Evolutionary conservation across 2,329 filamentous ascomycete species (phyloP).

Genomic region (Penicillium sp.): DNA sequence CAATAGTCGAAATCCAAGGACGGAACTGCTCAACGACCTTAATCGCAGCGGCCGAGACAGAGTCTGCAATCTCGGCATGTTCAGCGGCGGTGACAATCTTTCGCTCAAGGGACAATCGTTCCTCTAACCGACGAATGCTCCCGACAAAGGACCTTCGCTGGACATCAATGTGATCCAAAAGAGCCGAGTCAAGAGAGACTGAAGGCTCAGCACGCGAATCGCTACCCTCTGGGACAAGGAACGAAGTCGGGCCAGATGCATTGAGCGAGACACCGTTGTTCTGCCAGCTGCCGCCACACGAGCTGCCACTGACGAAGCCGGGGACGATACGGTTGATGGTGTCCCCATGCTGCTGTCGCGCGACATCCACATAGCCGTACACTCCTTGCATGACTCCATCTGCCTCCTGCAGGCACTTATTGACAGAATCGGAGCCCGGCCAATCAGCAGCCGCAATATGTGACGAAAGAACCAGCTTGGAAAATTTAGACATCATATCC

Average conservation of each 20-base stretch:
- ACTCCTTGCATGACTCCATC: constrained; percentile 93
- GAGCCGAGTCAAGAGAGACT: constrained; percentile 69
- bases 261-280: constrained; percentile 63
- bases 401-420: constrained; percentile 96
- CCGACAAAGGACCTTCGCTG: constrained; percentile 82
- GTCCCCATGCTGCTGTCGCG: constrained; percentile 87
- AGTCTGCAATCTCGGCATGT: constrained; percentile 79
- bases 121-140: constrained; percentile 83
- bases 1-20: constrained; percentile 84
- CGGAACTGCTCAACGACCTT: constrained; percentile 86
- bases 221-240: constrained; percentile 83
- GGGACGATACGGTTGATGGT: constrained; percentile 91
- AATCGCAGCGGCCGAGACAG: constrained; percentile 74
- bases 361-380: constrained; percentile 94
- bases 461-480: constrained; percentile 96
- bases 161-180: constrained; percentile 83
- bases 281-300: constrained; percentile 83
- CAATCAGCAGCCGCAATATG: constrained; percentile 97
- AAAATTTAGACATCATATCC: constrained; percentile 99
- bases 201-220: constrained; percentile 72
- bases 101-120: constrained; percentile 73
- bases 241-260: constrained; percentile 66
- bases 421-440: constrained; percentile 88
- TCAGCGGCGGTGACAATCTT: constrained; percentile 77
- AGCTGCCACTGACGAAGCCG: constrained; percentile 87